Conservation (phyloP, 2,329 filamentous ascomycete genomes). For the Magnaporthiopsis rhizophila region DNA sequence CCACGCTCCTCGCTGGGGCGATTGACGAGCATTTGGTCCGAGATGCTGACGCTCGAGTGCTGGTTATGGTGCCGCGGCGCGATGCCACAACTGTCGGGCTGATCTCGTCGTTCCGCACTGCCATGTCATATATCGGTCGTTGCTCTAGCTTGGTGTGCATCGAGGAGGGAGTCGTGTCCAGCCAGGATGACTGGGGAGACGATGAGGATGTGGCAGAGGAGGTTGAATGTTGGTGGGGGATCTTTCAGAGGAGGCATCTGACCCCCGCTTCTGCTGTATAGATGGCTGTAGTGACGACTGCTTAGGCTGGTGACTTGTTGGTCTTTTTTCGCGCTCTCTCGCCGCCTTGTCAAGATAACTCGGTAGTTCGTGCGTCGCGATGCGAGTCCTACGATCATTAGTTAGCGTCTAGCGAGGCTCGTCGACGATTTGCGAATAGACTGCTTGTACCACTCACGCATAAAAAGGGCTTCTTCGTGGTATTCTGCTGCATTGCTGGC, state of each 20-base stretch:
- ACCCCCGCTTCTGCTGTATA: neutral
- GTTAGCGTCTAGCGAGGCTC: neutral
- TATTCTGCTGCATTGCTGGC: neutral
- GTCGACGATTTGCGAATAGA: neutral
- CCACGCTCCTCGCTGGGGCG: constrained; percentile 61
- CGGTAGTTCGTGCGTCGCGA: neutral
- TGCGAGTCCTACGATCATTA: neutral
- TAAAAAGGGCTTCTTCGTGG: neutral
- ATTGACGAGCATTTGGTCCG: constrained; percentile 59
- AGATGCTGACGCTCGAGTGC: constrained; percentile 50
- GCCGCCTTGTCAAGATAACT: neutral
- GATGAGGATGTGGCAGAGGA: constrained; percentile 41
- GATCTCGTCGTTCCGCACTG: constrained; percentile 50
- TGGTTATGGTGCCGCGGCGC: constrained; percentile 75
- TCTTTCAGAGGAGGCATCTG: constrained; percentile 34
- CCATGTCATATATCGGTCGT: constrained; percentile 42
- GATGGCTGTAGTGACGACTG: neutral
- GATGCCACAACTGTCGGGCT: constrained; percentile 58
- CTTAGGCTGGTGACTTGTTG: neutral
- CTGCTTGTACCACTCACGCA: neutral
- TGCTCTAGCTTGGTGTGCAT: constrained; percentile 40
- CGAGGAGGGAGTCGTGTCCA: constrained; percentile 54
- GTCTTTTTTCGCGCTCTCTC: neutral
- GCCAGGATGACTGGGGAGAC: constrained; percentile 66
- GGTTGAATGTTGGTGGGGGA: constrained; percentile 63